These are phyloP conservation scores for Penicillium paradoxum DNA, from an alignment of 495 filamentous ascomycete genomes.

Conservation along the genomic window DNA sequence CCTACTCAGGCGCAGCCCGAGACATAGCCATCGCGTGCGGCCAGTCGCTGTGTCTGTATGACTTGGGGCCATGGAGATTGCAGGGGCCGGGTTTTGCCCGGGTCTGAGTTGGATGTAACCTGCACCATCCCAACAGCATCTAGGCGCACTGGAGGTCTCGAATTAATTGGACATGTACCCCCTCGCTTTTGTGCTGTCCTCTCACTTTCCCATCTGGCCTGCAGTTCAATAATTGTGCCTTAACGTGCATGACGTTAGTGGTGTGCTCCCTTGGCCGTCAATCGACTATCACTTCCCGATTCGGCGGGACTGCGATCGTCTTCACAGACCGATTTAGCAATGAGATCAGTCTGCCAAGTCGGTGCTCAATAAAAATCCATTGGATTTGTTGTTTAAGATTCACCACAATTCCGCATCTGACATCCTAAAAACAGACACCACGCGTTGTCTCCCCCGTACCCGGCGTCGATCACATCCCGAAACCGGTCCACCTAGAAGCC, in stretches of 20 bases:
- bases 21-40: neutral
- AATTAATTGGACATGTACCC: neutral
- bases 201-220: too few relatives aligned
- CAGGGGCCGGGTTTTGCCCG: neutral
- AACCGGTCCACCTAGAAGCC: neutral
- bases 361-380: neutral
- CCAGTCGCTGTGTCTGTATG: neutral
- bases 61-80: neutral
- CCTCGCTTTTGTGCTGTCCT: neutral
- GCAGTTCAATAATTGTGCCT: neutral
- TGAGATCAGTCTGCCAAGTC: neutral
- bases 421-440: conserved; percentile 18
- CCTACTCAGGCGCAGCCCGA: neutral
- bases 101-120: neutral
- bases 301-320: neutral
- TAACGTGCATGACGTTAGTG: conserved; percentile 5
- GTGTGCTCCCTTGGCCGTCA: neutral
- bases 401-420: conserved; percentile 8
- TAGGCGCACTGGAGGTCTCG: neutral
- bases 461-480: neutral
- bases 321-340: neutral
- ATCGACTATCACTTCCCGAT: neutral
- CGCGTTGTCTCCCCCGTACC: conserved; percentile 1
- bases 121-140: neutral
- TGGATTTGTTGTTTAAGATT: neutral